Percentiles rank a stretch among this genome's conserved stretches.
phyloP scores from a whole-genome alignment of 495 filamentous ascomycete genomes.

The Copromyces sp. region DNA sequence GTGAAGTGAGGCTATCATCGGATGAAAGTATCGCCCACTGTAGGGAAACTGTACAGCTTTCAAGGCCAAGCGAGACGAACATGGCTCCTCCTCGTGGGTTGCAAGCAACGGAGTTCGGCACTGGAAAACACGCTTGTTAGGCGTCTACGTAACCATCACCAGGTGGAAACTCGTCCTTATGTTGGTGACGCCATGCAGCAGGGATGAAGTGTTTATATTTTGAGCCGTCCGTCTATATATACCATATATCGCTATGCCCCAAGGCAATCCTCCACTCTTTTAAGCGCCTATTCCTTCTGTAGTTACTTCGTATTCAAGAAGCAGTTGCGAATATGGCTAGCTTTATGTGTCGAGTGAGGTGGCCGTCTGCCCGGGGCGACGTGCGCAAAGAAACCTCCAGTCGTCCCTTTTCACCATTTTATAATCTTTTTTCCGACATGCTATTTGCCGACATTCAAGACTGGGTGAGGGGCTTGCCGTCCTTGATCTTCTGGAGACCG shows the following conservation, averaged over 20 bases:
- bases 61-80: neutral
- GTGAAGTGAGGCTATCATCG: neutral
- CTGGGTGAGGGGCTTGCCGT: slow-evolving; percentile 40
- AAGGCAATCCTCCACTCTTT: neutral
- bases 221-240: neutral
- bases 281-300: neutral
- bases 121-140: neutral
- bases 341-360: neutral
- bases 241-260: neutral
- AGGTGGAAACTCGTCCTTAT: neutral
- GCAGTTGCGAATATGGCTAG: neutral
- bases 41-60: neutral
- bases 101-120: neutral
- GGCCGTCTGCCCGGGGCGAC: neutral
- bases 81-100: neutral
- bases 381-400: neutral
- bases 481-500: slow-evolving; percentile 55
- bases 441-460: slow-evolving; percentile 5
- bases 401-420: neutral
- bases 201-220: neutral
- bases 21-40: neutral
- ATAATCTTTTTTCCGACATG: neutral
- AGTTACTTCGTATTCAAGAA: neutral
- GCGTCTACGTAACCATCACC: neutral
- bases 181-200: neutral